These are phyloP conservation scores for Pseudoscleropodium purum DNA, from an alignment of 225 moss, liverwort and hornwort species.

Conservation along the genomic window DNA sequence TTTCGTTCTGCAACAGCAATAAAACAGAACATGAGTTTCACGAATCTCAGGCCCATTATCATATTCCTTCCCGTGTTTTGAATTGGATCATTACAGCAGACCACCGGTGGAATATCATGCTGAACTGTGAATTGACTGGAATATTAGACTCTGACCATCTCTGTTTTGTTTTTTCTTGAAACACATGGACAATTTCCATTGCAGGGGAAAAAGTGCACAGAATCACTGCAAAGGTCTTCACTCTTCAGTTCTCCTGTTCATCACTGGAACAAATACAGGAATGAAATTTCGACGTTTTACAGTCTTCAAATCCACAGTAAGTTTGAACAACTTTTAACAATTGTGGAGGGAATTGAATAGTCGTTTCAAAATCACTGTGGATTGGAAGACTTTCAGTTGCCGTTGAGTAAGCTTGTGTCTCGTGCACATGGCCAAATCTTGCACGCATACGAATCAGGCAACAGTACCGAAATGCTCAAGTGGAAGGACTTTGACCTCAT, in stretches of 20 bases:
- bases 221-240: too few relatives aligned
- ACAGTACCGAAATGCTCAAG: background rate
- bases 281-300: too few relatives aligned
- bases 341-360: too few relatives aligned
- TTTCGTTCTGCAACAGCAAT: background rate
- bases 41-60: background rate
- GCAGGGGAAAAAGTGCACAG: too few relatives aligned
- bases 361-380: background rate
- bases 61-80: background rate
- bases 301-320: background rate
- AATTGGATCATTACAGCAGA: background rate
- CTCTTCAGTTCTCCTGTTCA: too few relatives aligned
- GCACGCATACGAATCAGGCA: background rate
- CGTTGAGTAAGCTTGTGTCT: background rate
- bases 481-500: background rate
- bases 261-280: background rate
- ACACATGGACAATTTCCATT: too few relatives aligned
- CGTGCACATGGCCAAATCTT: background rate
- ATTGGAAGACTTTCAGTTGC: background rate
- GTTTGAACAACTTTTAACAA: background rate
- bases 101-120: background rate
- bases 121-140: background rate
- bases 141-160: background rate
- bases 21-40: background rate
- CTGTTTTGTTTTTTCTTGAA: too few relatives aligned